These are phyloP conservation scores for Cylindrotheca closterium DNA, from an alignment of 108 stramenopile genomes.

Conservation along the genomic window DNA sequence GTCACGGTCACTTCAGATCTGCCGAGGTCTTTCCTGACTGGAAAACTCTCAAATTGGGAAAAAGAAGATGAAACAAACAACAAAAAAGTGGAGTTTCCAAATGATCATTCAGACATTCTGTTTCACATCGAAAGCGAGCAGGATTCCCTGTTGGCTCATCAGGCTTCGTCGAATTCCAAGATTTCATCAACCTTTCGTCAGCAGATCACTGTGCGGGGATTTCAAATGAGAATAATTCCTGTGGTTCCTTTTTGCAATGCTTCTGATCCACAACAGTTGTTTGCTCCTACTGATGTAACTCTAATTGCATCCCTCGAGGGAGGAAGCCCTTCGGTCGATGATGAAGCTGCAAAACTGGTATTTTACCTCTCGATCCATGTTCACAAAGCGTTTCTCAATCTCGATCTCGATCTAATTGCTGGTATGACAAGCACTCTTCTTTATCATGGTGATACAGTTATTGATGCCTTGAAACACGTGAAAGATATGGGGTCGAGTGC, in stretches of 20 bases:
- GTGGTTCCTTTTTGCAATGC: slow-evolving; percentile 37
- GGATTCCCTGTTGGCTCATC: slow-evolving; percentile 22
- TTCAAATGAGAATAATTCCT: slow-evolving; percentile 48
- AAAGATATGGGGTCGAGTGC: too few species aligned
- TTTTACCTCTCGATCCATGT: slow-evolving; percentile 51
- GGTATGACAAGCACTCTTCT: slow-evolving; percentile 52
- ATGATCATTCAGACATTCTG: slow-evolving; percentile 64
- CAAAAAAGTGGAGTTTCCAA: slow-evolving; percentile 49
- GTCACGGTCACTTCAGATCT: slow-evolving; percentile 60
- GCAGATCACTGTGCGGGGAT: slow-evolving; percentile 51
- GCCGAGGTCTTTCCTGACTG: slow-evolving; percentile 64
- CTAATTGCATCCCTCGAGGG: slow-evolving; percentile 64
- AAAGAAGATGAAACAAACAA: slow-evolving; percentile 25
- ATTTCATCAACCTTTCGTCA: slow-evolving; percentile 49
- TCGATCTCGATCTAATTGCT: slow-evolving; percentile 49
- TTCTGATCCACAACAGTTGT: slow-evolving; percentile 35
- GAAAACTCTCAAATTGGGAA: slow-evolving; percentile 47
- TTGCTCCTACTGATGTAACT: slow-evolving; percentile 56
- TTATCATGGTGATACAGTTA: slow-evolving; percentile 34
- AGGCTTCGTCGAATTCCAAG: slow-evolving; percentile 10
- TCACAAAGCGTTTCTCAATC: slow-evolving; percentile 43
- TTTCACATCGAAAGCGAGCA: slow-evolving; percentile 28
- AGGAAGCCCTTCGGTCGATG: slow-evolving; percentile 17
- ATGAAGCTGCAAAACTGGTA: slow-evolving; percentile 31
- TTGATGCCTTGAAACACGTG: slow-evolving; percentile 3